These are phyloP conservation scores for Mucor irregularis DNA, from an alignment of 371 early-diverging fungal species.

Conservation along the genomic window DNA sequence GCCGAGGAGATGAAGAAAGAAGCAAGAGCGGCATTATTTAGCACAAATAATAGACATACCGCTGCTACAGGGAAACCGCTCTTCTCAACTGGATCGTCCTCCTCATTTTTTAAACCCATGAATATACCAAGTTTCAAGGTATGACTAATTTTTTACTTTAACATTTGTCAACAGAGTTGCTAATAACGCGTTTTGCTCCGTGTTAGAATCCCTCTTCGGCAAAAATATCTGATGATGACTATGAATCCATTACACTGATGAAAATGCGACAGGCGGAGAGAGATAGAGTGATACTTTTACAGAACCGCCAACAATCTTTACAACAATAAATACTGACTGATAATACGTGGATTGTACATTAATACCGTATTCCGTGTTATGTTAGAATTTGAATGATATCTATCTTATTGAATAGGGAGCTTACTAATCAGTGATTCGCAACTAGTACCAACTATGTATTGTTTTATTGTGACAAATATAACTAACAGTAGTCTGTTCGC, in stretches of 20 bases:
- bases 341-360: too few species aligned
- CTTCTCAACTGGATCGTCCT: slow-evolving; percentile 20
- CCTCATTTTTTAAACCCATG: slow-evolving; percentile 37
- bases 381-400: too few species aligned
- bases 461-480: too few species aligned
- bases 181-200: background rate
- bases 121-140: slow-evolving; percentile 30
- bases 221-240: slow-evolving; percentile 37
- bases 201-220: slow-evolving; percentile 1
- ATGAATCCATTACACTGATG: slow-evolving; percentile 49
- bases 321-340: too few species aligned
- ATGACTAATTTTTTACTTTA: background rate
- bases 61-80: slow-evolving; percentile 31
- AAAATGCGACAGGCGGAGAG: slow-evolving; percentile 49
- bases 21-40: slow-evolving; percentile 25
- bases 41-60: slow-evolving; percentile 16
- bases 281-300: slow-evolving; percentile 28
- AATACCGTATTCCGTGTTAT: too few species aligned
- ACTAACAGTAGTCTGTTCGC: too few species aligned
- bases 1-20: slow-evolving; percentile 29
- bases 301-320: too few species aligned
- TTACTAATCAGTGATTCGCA: too few species aligned
- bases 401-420: too few species aligned
- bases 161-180: too few species aligned
- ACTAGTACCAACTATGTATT: too few species aligned